Evolutionary conservation across 306 rosid genomes (phyloP), one percentile per base, ranked within the genome.

Genomic region (Vigna nakashimae): DNA sequence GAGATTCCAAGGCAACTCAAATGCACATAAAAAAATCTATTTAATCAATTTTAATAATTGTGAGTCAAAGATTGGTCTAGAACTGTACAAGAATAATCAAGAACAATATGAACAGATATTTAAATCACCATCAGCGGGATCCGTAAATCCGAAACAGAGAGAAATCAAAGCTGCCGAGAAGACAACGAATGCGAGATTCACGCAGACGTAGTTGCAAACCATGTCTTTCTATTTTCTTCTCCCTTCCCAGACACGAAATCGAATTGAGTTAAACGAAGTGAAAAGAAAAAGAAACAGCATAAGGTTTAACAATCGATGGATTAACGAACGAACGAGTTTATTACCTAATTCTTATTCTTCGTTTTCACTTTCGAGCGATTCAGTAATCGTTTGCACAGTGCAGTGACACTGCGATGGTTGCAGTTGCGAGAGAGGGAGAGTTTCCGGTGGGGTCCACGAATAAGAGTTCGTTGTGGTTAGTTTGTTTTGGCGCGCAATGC

Each of bases 121-220:
- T 24, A 66, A 79, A 60, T 79, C 86, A 94, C 98, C 92, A 36
- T 94, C 97, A 16, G 72, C 74, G 2, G 77, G 82, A 69, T 92
- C 82, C 12, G 97, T 94, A 50, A 51, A 69, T 11, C 95, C 95
- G 26, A 57, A 65, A 71, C 85, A 81, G 15, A 26, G 82, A 2
- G 90, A 74, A 75, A 79, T 76, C 76, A 88, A 83, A 72, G 76
- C 60, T 76, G 83, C 79, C 38, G 38, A 84, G 87, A 88, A 69
- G 83, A 83, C 52, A 63, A 77, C 36, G 18, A 80, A 18, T 34
- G 28, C 6, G 55, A 87, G 75, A 78, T 71, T 65, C 55, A 69
- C 32, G 48, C 32, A 56, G 7, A 13, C 7, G 65, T 24, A 66
- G 80, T 7, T 26, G 64, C 62, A 70, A 71, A 58, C 81, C 96